phyloP scores from a whole-genome alignment of 2,329 filamentous ascomycete species.

The Cucurbitaria berberidis region DNA sequence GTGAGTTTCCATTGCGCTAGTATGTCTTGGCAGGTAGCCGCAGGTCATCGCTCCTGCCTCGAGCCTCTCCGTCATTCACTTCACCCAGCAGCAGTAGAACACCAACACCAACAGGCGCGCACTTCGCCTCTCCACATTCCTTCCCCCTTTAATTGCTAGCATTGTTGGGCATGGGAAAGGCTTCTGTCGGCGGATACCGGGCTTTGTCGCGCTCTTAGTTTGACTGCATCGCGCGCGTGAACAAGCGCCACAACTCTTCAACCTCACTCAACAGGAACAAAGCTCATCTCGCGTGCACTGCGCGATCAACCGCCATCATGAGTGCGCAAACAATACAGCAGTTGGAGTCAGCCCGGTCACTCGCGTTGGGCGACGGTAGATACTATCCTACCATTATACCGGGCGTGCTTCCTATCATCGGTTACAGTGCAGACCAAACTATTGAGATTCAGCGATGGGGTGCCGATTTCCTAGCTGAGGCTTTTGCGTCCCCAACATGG shows the following conservation, averaged over 20 bases:
- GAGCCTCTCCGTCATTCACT: slow-evolving; percentile 14
- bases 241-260: slow-evolving; percentile 28
- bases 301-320: slow-evolving; percentile 31
- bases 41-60: slow-evolving; percentile 13
- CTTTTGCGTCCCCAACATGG: slow-evolving; percentile 90
- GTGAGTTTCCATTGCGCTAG: slow-evolving; percentile 25
- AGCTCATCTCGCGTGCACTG: slow-evolving; percentile 31
- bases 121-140: slow-evolving; percentile 33
- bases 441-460: slow-evolving; percentile 94
- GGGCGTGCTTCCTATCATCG: slow-evolving; percentile 90
- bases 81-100: slow-evolving; percentile 16
- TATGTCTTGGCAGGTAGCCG: slow-evolving; percentile 16
- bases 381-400: slow-evolving; percentile 93
- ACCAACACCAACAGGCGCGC: slow-evolving; percentile 25
- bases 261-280: slow-evolving; percentile 29
- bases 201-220: slow-evolving; percentile 41
- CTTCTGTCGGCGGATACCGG: slow-evolving; percentile 23
- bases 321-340: slow-evolving; percentile 65
- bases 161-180: slow-evolving; percentile 39
- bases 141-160: slow-evolving; percentile 25
- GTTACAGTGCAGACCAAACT: slow-evolving; percentile 65
- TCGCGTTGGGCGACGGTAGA: slow-evolving; percentile 83
- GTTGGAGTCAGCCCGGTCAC: slow-evolving; percentile 86
- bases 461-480: slow-evolving; percentile 92
- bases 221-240: slow-evolving; percentile 40